phyloP scores from a whole-genome alignment of 2,329 filamentous ascomycete species.

The Pseudogymnoascus verrucosus region DNA sequence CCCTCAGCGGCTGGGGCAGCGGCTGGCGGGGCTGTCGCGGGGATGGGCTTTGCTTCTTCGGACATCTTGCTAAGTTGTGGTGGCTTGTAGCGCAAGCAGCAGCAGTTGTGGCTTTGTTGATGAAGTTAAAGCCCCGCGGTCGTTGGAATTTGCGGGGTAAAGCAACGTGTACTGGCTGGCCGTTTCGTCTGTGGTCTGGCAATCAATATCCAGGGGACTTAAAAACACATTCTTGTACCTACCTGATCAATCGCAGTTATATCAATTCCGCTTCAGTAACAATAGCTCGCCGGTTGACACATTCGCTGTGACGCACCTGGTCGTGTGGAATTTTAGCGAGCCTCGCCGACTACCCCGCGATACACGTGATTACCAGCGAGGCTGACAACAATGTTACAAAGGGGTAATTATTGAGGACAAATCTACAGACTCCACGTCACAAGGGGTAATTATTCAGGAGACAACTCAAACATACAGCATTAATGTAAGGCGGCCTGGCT shows the following conservation, averaged over 20 bases:
- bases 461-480: constrained; percentile 6
- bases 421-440: background rate
- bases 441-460: background rate
- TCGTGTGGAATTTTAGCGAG: constrained; percentile 5
- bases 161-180: background rate
- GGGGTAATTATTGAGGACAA: background rate
- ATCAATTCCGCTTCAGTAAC: background rate
- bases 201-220: background rate
- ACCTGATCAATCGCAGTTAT: constrained; percentile 3
- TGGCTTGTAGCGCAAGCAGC: background rate
- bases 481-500: background rate
- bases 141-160: background rate
- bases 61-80: background rate
- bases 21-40: constrained; percentile 6
- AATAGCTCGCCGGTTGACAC: background rate
- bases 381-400: background rate
- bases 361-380: background rate
- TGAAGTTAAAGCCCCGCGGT: background rate
- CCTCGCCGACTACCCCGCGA: constrained; percentile 4
- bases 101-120: too few species aligned
- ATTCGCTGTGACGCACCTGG: background rate
- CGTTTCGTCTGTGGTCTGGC: background rate
- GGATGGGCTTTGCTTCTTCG: constrained; percentile 5
- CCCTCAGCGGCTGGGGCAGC: background rate
- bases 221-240: background rate